Base-by-base conservation (phyloP, 306 rosid genomes). In the Castanea mollissima region DNA sequence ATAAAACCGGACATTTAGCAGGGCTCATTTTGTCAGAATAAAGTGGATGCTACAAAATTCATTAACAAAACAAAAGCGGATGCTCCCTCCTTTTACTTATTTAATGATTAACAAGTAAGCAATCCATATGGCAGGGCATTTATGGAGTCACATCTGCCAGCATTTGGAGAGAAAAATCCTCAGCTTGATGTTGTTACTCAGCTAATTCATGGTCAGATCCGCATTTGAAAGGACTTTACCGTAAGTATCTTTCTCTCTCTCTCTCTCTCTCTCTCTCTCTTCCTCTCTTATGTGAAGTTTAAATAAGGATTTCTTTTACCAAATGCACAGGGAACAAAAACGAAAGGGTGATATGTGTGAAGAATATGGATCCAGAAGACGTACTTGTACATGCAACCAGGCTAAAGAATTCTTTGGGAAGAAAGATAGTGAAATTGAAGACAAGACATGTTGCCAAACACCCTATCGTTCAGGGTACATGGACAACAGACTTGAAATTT, bases 381-480 rank as follows among this genome's bases (percentile, higher is more conserved):
- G 38, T 94, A 65, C 88, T 83, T 84, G 73, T 76, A 49, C 89
- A 81, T 41, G 97, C 97, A 55, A 85, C 85, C 57, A 91, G 91
- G 79, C 86, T 94, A 74, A 90, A 98, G 88, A 92, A 94, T 77
- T 80, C 95, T 21, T 55, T 94, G 78, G 99, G 99, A 74, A 87
- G 99, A 84, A 94, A 94, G 88, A 98, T 94, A 34, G 69, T 94
- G 77, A 94, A 94, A 82, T 83, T 92, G 88, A 92, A 78, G 89
- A 92, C 99, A 51, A 85, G 99, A 71, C 99, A 91, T 72, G 87
- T 92, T 49, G 86, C 95, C 68, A 90, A 90, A 79, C 92, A 85
- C 73, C 97, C 97, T 12, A 94, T 94, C 29, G 97, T 91, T 79
- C 98, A 92, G 87, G 97, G 98, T 71, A 92, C 97, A 77, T 94